Conservation (phyloP, 257 asterid genomes). For the Gardenia jasminoides region DNA sequence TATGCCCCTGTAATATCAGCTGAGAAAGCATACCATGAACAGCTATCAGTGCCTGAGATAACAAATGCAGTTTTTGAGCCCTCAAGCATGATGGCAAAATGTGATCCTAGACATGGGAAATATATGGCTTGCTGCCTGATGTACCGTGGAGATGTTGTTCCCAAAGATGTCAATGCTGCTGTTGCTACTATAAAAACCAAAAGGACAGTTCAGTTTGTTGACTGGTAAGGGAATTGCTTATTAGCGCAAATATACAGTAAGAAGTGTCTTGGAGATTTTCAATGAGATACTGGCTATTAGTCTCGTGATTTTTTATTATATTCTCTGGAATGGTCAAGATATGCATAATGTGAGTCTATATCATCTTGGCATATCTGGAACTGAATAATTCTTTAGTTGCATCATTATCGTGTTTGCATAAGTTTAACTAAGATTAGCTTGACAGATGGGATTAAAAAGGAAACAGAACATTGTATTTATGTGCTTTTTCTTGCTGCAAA, state of each 20-base stretch:
- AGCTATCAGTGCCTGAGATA: slow-evolving; percentile 82
- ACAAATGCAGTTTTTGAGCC: slow-evolving; percentile 92
- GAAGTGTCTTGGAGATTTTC: background rate
- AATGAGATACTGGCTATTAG: background rate
- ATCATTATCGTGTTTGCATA: background rate
- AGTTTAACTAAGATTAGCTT: background rate
- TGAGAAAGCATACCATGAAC: slow-evolving; percentile 86
- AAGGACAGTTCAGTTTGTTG: slow-evolving; percentile 89
- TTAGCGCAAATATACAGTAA: background rate
- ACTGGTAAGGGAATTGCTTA: slow-evolving; percentile 53
- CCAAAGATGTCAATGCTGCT: slow-evolving; percentile 95
- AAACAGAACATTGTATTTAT: background rate
- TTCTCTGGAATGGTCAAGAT: background rate
- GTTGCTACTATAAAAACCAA: slow-evolving; percentile 87
- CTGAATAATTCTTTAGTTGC: background rate
- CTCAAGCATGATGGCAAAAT: slow-evolving; percentile 93
- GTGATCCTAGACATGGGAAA: slow-evolving; percentile 93
- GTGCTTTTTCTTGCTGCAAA: background rate
- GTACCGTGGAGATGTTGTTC: slow-evolving; percentile 95
- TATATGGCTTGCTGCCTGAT: slow-evolving; percentile 98
- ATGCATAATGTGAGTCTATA: background rate
- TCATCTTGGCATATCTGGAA: background rate
- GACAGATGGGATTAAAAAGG: background rate
- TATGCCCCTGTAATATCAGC: slow-evolving; percentile 94
- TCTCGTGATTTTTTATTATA: background rate